Evolutionary conservation across 1,284 basidiomycete genomes (phyloP), one percentile per base, ranked within the genome.

Genomic region (Moesziomyces globuligerus): DNA sequence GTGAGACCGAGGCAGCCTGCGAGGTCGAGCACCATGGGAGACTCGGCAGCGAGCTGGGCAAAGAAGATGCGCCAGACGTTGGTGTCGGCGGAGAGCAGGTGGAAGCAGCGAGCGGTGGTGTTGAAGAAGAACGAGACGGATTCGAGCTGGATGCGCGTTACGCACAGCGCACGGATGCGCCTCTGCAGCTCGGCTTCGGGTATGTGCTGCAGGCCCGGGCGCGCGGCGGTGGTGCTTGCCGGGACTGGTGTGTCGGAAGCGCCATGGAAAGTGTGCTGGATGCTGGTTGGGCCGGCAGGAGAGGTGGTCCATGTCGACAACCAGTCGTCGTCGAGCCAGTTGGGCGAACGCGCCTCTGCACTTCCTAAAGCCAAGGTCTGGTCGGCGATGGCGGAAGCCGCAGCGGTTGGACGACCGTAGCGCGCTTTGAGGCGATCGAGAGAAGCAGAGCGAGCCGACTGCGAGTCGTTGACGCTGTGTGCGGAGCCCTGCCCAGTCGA

Each of bases 41-140:
- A 52, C 10, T 41, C 48, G n/a, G 56, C 45, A 7, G 43, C 49
- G 23, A 58, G 53, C 45, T 52, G 38, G 9, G 48, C 61, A 36
- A 58, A 65, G 32, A 65, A 59, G n/a, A 46, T 46, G 18, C 61
- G 36, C 61, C 61, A 59, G 4, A 49, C 42, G 36, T 57, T 65
- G 15, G 55, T 50, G 25, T 57, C 53, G 20, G 61, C 48, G 9
- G 61, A 47, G 18, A 65, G 48, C 24, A 65, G 47, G 32, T 65
- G 61, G 25, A 65, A 65, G 41, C 53, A 51, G 20, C 56, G 48
- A 21, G 50, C 61, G 17, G 56, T 57, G n/a, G 45, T 38, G 39
- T 65, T 65, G 61, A 65, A 65, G 48, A 65, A 58, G 56, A 51
- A 58, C 11, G 56, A 58, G 4, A 58, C 48, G 10, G 48, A 48